Percentiles rank a stretch among this genome's conserved stretches.
These are phyloP conservation scores for Albophoma yamanashiensis DNA, from an alignment of 2,329 filamentous ascomycete species.

Conservation along the genomic window DNA sequence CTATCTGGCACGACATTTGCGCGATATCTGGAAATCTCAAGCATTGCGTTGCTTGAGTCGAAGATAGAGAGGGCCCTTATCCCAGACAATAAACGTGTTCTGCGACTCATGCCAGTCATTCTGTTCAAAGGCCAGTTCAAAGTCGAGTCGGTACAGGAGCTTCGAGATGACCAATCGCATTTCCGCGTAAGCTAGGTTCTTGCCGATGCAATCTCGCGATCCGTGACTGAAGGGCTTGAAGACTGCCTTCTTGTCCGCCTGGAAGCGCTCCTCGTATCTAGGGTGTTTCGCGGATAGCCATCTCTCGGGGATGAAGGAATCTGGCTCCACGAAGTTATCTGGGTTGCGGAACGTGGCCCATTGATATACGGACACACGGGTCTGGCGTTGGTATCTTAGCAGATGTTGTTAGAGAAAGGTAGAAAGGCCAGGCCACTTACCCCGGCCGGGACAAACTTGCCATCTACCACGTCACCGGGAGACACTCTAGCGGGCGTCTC, in stretches of 20 bases:
- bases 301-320: slow-evolving; percentile 35
- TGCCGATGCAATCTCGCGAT: slow-evolving; percentile 28
- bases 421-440: slow-evolving; percentile 11
- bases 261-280: slow-evolving; percentile 25
- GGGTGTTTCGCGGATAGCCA: slow-evolving; percentile 19
- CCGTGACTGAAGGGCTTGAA: slow-evolving; percentile 28
- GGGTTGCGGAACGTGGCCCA: slow-evolving; percentile 32
- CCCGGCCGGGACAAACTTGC: slow-evolving; percentile 20
- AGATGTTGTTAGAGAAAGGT: background rate
- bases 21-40: background rate
- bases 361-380: slow-evolving; percentile 29
- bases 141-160: slow-evolving; percentile 34
- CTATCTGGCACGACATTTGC: too few relatives aligned
- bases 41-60: background rate
- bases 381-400: slow-evolving; percentile 16
- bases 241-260: slow-evolving; percentile 23
- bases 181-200: slow-evolving; percentile 32
- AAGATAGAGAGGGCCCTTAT: slow-evolving; percentile 1
- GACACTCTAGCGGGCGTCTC: slow-evolving; percentile 17
- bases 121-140: slow-evolving; percentile 11
- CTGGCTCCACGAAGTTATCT: slow-evolving; percentile 31
- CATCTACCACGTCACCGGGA: slow-evolving; percentile 21
- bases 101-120: background rate
- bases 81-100: background rate
- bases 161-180: slow-evolving; percentile 34